These are phyloP conservation scores for Neurospora intermedia DNA, from an alignment of 495 filamentous ascomycete species.

Conservation along the genomic window DNA sequence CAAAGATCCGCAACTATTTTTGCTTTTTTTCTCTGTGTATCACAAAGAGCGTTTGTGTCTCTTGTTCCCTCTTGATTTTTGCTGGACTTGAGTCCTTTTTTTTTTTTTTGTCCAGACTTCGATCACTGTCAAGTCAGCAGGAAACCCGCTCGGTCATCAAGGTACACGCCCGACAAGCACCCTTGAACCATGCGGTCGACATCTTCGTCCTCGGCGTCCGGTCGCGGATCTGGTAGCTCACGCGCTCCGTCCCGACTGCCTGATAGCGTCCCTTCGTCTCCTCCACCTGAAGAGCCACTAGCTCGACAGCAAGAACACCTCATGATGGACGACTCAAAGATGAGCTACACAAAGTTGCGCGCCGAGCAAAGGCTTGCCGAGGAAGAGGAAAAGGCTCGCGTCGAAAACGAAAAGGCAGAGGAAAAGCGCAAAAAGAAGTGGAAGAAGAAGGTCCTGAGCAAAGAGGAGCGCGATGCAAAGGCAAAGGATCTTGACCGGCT, in stretches of 20 bases:
- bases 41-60: not conserved
- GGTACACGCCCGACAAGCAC: not conserved
- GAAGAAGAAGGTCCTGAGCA: slow-evolving; percentile 37
- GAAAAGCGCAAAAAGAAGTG: slow-evolving; percentile 36
- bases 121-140: not conserved
- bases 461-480: slow-evolving; percentile 41
- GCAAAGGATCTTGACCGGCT: slow-evolving; percentile 41
- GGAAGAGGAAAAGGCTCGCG: slow-evolving; percentile 42
- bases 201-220: slow-evolving; percentile 18
- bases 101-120: not conserved
- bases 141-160: not conserved
- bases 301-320: not conserved
- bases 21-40: not conserved
- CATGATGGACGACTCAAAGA: slow-evolving; percentile 15
- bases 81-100: not conserved
- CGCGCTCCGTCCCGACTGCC: slow-evolving; percentile 20
- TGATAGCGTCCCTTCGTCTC: slow-evolving; percentile 34
- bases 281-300: slow-evolving; percentile 17
- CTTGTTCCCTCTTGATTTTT: not conserved
- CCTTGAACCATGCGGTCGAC: slow-evolving; percentile 12
- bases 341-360: slow-evolving; percentile 25
- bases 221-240: slow-evolving; percentile 17
- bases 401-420: slow-evolving; percentile 37
- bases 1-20: not conserved
- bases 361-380: slow-evolving; percentile 37